phyloP scores from a whole-genome alignment of 768 basidiomycete species.

The Porphyrellus cyaneotinctus region DNA sequence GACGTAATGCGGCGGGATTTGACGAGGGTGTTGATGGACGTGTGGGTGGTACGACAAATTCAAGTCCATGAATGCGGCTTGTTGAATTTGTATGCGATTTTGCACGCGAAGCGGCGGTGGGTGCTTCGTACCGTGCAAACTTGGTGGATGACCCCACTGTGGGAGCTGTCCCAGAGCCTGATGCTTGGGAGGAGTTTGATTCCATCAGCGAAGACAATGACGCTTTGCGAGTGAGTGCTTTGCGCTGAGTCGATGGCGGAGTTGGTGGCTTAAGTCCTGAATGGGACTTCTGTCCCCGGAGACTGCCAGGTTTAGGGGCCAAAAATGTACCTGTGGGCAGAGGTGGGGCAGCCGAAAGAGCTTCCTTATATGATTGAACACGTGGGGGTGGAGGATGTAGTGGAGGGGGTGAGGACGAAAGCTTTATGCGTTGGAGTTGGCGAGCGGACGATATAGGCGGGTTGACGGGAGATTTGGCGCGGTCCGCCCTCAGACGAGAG shows the following conservation, averaged over 20 bases:
- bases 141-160: constrained; percentile 36
- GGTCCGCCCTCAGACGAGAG: constrained; percentile 56
- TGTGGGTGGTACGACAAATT: constrained; percentile 70
- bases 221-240: constrained; percentile 64
- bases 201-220: constrained; percentile 75
- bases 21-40: constrained; percentile 78
- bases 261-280: constrained; percentile 74
- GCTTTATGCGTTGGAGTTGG: constrained; percentile 62
- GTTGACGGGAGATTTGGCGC: constrained; percentile 68
- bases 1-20: constrained; percentile 69
- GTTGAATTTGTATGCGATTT: constrained; percentile 66
- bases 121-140: constrained; percentile 61
- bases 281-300: constrained; percentile 82
- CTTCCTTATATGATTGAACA: constrained; percentile 56
- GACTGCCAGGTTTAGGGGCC: constrained; percentile 64
- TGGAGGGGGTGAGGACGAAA: constrained; percentile 68
- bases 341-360: constrained; percentile 47
- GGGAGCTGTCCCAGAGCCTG: constrained; percentile 45
- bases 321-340: constrained; percentile 54
- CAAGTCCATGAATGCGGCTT: constrained; percentile 52
- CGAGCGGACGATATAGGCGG: constrained; percentile 67
- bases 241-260: constrained; percentile 59
- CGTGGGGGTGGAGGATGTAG: constrained; percentile 44
- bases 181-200: constrained; percentile 49
- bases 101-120: constrained; percentile 79